Evolutionary conservation across 2,329 filamentous ascomycete genomes (phyloP).

Genomic region (Aureobasidium sp.): DNA sequence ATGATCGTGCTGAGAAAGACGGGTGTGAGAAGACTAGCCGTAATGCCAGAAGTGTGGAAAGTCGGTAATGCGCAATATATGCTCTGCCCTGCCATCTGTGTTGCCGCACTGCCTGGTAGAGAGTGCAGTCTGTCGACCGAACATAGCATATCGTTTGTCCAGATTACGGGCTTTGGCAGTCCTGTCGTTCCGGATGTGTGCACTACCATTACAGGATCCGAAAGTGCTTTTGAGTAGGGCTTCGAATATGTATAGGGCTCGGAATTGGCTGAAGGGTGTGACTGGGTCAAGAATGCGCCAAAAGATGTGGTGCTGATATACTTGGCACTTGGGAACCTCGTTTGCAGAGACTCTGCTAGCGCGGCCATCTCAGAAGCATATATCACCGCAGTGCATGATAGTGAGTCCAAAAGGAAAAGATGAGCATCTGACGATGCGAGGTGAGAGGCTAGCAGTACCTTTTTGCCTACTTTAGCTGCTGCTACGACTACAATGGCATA

Average conservation of each 20-base stretch:
- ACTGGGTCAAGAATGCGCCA: background rate
- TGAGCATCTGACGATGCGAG: constrained; percentile 9
- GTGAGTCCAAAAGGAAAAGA: background rate
- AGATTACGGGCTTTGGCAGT: constrained; percentile 9
- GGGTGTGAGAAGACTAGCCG: background rate
- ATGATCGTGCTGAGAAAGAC: constrained; percentile 2
- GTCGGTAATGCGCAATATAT: constrained; percentile 3
- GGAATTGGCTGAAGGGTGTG: too few relatives aligned
- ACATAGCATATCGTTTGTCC: constrained; percentile 7
- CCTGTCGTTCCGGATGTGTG: constrained; percentile 11
- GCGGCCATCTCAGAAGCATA: background rate
- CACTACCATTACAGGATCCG: constrained; percentile 9
- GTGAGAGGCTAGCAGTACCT: constrained; percentile 6
- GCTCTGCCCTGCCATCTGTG: background rate
- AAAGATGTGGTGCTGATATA: background rate
- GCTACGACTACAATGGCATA: constrained; percentile 2
- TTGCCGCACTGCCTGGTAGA: background rate
- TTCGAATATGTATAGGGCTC: background rate
- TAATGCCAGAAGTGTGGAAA: constrained; percentile 4
- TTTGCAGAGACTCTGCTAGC: background rate
- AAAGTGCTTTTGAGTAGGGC: background rate
- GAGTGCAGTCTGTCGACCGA: background rate
- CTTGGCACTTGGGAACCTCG: background rate
- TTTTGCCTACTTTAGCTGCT: constrained; percentile 10
- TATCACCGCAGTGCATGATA: background rate